Conservation (phyloP, 169 alveolate genomes). For the Fabrea salina region DNA sequence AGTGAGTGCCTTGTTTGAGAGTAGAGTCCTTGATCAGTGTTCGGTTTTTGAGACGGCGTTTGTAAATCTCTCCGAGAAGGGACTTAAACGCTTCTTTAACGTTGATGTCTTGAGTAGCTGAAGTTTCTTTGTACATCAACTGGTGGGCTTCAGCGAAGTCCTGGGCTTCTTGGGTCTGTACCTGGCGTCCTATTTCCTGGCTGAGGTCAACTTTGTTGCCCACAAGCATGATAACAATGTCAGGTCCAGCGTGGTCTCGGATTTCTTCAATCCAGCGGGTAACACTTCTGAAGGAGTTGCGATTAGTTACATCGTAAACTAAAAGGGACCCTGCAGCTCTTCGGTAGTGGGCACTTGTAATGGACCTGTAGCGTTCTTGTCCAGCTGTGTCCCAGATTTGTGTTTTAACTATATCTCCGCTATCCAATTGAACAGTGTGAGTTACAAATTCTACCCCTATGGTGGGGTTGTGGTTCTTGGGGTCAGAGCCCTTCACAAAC, state of each 20-base stretch:
- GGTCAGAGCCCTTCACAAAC: slow-evolving; percentile 93
- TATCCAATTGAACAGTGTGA: slow-evolving; percentile 93
- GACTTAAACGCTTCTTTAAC: slow-evolving; percentile 34
- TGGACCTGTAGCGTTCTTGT: slow-evolving; percentile 40
- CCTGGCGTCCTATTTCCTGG: slow-evolving; percentile 70
- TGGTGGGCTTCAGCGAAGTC: slow-evolving; percentile 35
- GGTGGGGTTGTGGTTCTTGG: slow-evolving; percentile 94
- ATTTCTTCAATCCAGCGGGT: not conserved
- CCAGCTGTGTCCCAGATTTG: slow-evolving; percentile 85
- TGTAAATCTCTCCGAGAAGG: not conserved
- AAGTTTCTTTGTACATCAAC: slow-evolving; percentile 31
- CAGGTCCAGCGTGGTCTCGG: not conserved
- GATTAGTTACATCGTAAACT: not conserved
- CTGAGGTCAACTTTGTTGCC: slow-evolving; percentile 97
- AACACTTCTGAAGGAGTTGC: not conserved
- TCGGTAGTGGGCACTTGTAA: not conserved
- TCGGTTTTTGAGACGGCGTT: no score
- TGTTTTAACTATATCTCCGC: slow-evolving; percentile 95
- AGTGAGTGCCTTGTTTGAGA: no score
- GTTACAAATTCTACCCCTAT: slow-evolving; percentile 99
- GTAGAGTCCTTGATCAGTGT: no score
- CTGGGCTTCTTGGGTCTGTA: slow-evolving; percentile 29
- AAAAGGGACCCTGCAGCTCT: not conserved
- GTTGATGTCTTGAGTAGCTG: slow-evolving; percentile 29
- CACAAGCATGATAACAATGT: slow-evolving; percentile 94